A percentile compares a stretch with the other conserved stretches of the same genome.
Evolutionary conservation across 2,329 filamentous ascomycete species (phyloP).

Genomic region (Stemphylium beticola): DNA sequence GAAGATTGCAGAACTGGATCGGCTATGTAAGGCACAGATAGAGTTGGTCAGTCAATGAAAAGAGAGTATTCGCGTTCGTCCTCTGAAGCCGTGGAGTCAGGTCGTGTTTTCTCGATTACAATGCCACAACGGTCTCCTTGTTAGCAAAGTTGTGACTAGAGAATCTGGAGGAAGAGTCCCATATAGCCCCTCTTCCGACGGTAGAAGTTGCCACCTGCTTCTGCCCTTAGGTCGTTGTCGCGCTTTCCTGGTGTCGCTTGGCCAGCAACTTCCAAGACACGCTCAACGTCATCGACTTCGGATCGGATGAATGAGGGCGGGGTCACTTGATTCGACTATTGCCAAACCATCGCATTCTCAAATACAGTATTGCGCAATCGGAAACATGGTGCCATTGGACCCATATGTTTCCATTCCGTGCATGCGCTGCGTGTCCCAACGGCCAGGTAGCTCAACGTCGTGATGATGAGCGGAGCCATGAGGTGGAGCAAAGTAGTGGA

Average conservation of each 20-base stretch:
- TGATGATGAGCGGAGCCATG: not conserved
- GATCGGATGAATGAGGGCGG: slow-evolving; percentile 3
- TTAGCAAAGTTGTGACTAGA: too few relatives aligned
- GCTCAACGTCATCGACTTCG: slow-evolving; percentile 23
- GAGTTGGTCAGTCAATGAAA: not conserved
- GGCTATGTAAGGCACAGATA: not conserved
- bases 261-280: slow-evolving; percentile 18
- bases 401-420: not conserved
- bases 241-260: slow-evolving; percentile 28
- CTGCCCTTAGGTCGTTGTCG: slow-evolving; percentile 6
- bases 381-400: not conserved
- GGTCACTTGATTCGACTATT: slow-evolving; percentile 2
- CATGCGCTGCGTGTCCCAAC: not conserved
- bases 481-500: not conserved
- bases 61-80: not conserved
- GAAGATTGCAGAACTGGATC: slow-evolving; percentile 3
- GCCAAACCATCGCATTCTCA: slow-evolving; percentile 18
- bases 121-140: not conserved
- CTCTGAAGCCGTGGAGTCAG: not conserved
- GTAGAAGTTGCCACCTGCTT: slow-evolving; percentile 17
- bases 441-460: not conserved
- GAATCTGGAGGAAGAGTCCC: not conserved
- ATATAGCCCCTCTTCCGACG: not conserved
- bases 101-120: not conserved
- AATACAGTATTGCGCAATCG: slow-evolving; percentile 4